Percentiles rank a stretch among this genome's conserved stretches.
Evolutionary conservation across 1,139 yeast genomes (phyloP).

Genomic region (Scheffersomyces cryptocercus): DNA sequence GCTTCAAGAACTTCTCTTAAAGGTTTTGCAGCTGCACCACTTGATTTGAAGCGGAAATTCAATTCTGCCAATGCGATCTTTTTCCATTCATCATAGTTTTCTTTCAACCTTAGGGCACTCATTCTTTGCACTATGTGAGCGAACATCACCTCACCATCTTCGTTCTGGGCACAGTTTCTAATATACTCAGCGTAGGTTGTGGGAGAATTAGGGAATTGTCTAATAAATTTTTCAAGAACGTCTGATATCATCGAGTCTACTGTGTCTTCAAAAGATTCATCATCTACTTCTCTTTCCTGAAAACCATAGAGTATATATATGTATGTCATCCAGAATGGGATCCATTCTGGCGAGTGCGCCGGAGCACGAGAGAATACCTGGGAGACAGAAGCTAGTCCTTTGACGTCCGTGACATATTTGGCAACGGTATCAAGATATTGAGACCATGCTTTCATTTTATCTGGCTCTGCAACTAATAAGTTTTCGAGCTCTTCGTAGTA

Average conservation of each 20-base stretch:
- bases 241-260: too few species aligned
- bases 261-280: conserved; percentile 11
- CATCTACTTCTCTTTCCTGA: conserved; percentile 5
- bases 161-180: conserved; percentile 19
- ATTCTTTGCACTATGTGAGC: conserved; percentile 12
- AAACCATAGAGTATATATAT: conserved; percentile 24
- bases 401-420: conserved; percentile 12
- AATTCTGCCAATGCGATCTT: conserved; percentile 31
- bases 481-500: conserved; percentile 31
- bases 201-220: conserved; percentile 23
- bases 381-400: not conserved
- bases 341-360: conserved; percentile 11
- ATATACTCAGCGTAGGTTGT: conserved; percentile 32
- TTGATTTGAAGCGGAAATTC: conserved; percentile 8
- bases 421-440: conserved; percentile 31
- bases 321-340: conserved; percentile 32
- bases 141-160: conserved; percentile 10
- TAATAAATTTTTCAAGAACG: conserved; percentile 18
- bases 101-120: conserved; percentile 12
- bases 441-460: conserved; percentile 27
- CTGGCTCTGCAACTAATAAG: conserved; percentile 16
- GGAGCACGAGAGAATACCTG: conserved; percentile 8
- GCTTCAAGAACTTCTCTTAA: conserved; percentile 7
- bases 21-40: conserved; percentile 10
- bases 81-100: conserved; percentile 37